Conservation (phyloP, 805 yeast genomes). For the Helenozyma rhizophorensis region DNA sequence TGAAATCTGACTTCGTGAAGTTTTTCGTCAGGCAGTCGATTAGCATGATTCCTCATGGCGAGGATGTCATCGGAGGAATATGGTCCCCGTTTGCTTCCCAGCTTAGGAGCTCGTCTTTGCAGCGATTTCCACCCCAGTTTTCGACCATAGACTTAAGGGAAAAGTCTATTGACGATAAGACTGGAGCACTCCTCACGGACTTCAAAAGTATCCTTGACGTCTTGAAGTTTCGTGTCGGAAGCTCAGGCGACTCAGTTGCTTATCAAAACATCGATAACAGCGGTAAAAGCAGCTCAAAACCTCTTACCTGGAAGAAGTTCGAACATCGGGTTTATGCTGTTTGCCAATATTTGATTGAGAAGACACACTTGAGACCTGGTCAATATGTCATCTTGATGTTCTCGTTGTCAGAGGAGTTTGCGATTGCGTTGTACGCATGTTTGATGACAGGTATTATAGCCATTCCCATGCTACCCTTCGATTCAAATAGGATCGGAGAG, state of each 20-base stretch:
- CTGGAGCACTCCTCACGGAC: constrained; percentile 68
- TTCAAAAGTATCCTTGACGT: constrained; percentile 70
- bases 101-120: constrained; percentile 56
- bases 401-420: constrained; percentile 81
- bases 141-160: constrained; percentile 80
- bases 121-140: constrained; percentile 65
- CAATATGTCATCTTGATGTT: constrained; percentile 77
- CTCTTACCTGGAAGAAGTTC: constrained; percentile 70
- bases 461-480: constrained; percentile 71
- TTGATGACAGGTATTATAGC: constrained; percentile 75
- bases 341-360: constrained; percentile 64
- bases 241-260: constrained; percentile 78
- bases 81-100: constrained; percentile 77
- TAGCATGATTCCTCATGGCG: constrained; percentile 66
- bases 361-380: constrained; percentile 60
- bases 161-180: constrained; percentile 71
- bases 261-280: constrained; percentile 43
- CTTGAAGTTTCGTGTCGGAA: constrained; percentile 70
- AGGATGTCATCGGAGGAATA: constrained; percentile 73
- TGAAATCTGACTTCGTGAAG: constrained; percentile 76
- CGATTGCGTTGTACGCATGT: constrained; percentile 82
- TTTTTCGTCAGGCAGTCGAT: constrained; percentile 66
- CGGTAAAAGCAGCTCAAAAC: constrained; percentile 33
- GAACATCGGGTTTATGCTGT: constrained; percentile 75
- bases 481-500: constrained; percentile 61